Percentiles rank a stretch among this genome's conserved stretches.
Conservation (phyloP, 2,329 filamentous ascomycete species). For the Pseudocercospora crystallina region DNA sequence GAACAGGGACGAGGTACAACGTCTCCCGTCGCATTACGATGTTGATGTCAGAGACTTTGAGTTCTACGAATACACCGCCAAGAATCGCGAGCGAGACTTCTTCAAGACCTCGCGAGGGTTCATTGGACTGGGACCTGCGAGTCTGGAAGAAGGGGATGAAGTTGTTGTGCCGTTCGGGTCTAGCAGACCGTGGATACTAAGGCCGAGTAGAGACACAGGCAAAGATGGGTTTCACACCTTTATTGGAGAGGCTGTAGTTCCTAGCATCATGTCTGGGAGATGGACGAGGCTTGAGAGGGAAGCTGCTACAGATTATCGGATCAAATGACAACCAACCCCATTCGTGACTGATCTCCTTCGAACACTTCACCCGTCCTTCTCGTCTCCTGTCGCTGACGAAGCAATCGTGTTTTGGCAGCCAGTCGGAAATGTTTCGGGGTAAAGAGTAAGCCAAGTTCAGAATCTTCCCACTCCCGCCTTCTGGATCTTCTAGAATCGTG, state of each 20-base stretch:
- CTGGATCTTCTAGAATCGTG: too few relatives aligned
- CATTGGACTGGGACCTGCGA: slow-evolving; percentile 20
- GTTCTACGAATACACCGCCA: slow-evolving; percentile 13
- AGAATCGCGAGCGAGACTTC: slow-evolving; percentile 21
- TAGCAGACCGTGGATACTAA: slow-evolving; percentile 16
- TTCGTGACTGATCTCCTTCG: too few relatives aligned
- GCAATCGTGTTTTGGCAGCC: too few relatives aligned
- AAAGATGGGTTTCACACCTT: slow-evolving; percentile 9
- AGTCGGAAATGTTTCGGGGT: too few relatives aligned
- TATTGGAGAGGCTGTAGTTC: slow-evolving; percentile 16
- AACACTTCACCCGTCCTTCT: too few relatives aligned
- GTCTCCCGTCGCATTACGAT: slow-evolving; percentile 10
- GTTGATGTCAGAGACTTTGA: slow-evolving; percentile 12
- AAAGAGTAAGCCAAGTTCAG: too few relatives aligned
- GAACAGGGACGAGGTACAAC: slow-evolving; percentile 8
- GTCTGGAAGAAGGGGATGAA: slow-evolving; percentile 11
- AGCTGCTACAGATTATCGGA: slow-evolving; percentile 1
- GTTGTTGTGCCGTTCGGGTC: slow-evolving; percentile 14
- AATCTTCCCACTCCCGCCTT: too few relatives aligned
- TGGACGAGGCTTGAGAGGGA: slow-evolving; percentile 8
- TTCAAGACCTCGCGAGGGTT: slow-evolving; percentile 24
- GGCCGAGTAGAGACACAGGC: not conserved
- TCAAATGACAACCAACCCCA: not conserved
- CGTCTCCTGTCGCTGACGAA: too few relatives aligned
- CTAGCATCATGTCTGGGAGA: slow-evolving; percentile 14